Evolutionary conservation across 148 eudicot genomes (phyloP).

Genomic region (Heliamphora exappendiculata): DNA sequence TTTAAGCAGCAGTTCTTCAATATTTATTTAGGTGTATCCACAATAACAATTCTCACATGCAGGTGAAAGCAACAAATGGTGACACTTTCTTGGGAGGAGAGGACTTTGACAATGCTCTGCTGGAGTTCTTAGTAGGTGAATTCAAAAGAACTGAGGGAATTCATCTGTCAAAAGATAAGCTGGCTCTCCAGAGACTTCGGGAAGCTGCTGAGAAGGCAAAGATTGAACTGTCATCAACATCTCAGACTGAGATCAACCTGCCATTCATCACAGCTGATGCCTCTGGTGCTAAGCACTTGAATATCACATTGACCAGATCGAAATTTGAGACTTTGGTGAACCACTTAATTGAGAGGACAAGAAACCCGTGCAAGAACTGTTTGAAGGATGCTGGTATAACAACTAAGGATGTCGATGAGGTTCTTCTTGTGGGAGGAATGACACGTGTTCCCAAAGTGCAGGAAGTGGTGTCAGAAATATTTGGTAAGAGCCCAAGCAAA

Average conservation of each 20-base stretch:
- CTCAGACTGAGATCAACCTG: conserved; percentile 88
- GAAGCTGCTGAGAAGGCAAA: conserved; percentile 98
- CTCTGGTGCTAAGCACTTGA: conserved; percentile 89
- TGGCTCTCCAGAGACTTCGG: conserved; percentile 87
- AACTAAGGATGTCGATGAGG: conserved; percentile 72
- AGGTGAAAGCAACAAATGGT: conserved; percentile 99
- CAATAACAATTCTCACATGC: background rate
- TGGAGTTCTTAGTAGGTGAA: conserved; percentile 73
- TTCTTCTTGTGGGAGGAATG: conserved; percentile 97
- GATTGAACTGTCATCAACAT: conserved; percentile 85
- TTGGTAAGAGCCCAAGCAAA: conserved; percentile 87
- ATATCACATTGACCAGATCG: conserved; percentile 81
- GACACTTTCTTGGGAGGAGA: conserved; percentile 98
- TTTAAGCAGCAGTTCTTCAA: background rate
- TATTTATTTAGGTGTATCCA: background rate
- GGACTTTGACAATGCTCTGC: conserved; percentile 78
- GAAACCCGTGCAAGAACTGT: conserved; percentile 68
- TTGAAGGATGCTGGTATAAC: conserved; percentile 85
- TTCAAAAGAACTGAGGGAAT: conserved; percentile 75
- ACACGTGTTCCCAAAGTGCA: conserved; percentile 91
- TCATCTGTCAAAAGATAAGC: conserved; percentile 60
- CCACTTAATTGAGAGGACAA: conserved; percentile 80
- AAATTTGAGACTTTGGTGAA: conserved; percentile 80
- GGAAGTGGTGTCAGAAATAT: conserved; percentile 67
- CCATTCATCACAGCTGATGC: conserved; percentile 91